Evolutionary conservation across 768 basidiomycete species (phyloP), one percentile per base, ranked within the genome.

Genomic region (Termitomyces sp.): DNA sequence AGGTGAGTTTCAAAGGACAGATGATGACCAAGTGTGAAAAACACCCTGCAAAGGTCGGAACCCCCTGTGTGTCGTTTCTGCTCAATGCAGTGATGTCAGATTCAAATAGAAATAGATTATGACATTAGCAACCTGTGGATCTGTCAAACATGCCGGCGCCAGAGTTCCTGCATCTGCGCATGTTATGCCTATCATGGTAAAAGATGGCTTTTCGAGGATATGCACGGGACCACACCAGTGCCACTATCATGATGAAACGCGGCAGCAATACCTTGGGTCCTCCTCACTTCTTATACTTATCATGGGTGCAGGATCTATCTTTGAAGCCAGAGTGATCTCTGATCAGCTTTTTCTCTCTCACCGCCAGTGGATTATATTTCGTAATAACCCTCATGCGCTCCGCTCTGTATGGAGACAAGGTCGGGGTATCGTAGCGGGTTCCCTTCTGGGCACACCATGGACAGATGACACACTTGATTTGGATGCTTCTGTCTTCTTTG

Each of bases 261-360:
- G 28, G 22, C 43, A 43, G 42, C 26, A 44, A 26, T 26, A 26
- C 4, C 24, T 24, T 32, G 33, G 30, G n/a, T 12, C 44, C 33
- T 24, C 38, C 36, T 40, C 16, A 22, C 42, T 18, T 33, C 26
- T 45, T 26, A 33, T 13, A 24, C 18, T 38, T 18, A 32, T 22
- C 28, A n/a, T 56, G n/a, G 26, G 14, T 30, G 53, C 32, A 32
- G 13, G 26, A 36, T 24, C 7, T 16, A n/a, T 4, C 40, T 9
- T 57, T 53, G 54, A 44, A 49, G 55, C 51, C 24, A 46, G 40
- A 46, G 45, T 44, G 38, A 56, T 53, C 30, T 53, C 2, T 56
- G n/a, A 59, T 55, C 47, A 33, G 32, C 20, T 7, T 20, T 50
- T 36, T 18, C 26, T 4, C 26, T 4, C 26, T 18, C 40, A 48